A percentile compares a stretch with the other conserved stretches of the same genome.
phyloP scores from a whole-genome alignment of 768 basidiomycete species.

The Lactarius hatsudake region DNA sequence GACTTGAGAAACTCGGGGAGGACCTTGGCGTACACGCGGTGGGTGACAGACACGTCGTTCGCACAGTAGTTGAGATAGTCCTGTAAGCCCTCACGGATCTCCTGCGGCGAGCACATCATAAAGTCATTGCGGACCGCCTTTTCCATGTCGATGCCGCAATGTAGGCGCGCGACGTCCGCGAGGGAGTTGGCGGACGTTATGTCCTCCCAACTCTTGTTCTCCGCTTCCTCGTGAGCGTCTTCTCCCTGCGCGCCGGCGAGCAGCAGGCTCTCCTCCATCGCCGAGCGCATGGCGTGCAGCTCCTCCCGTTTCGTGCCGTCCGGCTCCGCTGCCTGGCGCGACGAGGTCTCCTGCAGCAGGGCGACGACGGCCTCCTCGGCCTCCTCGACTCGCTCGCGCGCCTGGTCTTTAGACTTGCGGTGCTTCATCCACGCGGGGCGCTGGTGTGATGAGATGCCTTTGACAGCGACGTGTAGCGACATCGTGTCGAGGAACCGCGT shows the following conservation, averaged over 20 bases:
- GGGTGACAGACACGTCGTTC: constrained; percentile 79
- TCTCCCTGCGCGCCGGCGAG: constrained; percentile 38
- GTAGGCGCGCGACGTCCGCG: constrained; percentile 85
- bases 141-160: constrained; percentile 77
- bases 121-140: constrained; percentile 78
- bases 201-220: constrained; percentile 82
- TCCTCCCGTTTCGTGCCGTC: constrained; percentile 39
- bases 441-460: constrained; percentile 93
- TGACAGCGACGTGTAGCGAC: constrained; percentile 89
- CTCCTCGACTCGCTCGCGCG: constrained; percentile 55
- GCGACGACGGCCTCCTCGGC: constrained; percentile 61
- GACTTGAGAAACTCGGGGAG: constrained; percentile 77
- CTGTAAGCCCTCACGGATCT: constrained; percentile 60
- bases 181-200: constrained; percentile 90
- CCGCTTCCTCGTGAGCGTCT: constrained; percentile 43
- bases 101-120: constrained; percentile 62
- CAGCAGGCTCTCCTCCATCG: constrained; percentile 43
- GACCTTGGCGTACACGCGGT: constrained; percentile 70
- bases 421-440: constrained; percentile 90
- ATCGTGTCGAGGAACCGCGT: constrained; percentile 93
- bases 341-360: constrained; percentile 44
- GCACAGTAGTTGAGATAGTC: constrained; percentile 86
- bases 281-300: constrained; percentile 39
- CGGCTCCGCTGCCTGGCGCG: constrained; percentile 38
- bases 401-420: constrained; percentile 63